Conservation (phyloP, 192 early-diverging fungal genomes). For the Geranomyces michiganensis region DNA sequence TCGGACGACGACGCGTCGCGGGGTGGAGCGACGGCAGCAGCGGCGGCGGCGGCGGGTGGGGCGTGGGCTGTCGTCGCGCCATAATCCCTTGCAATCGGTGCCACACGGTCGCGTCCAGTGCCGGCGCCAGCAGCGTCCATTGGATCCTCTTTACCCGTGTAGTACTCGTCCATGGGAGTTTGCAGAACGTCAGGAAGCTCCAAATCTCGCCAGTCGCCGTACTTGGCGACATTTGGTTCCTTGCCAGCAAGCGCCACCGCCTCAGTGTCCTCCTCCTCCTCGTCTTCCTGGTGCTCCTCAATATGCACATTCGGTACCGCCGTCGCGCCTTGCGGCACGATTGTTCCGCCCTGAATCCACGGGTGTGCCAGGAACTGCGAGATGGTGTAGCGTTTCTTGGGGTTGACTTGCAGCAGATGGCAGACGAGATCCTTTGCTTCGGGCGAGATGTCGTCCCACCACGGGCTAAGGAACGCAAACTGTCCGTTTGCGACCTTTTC, state of each 20-base stretch:
- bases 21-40: background rate
- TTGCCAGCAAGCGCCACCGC: background rate
- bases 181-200: slow-evolving; percentile 12
- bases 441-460: slow-evolving; percentile 88
- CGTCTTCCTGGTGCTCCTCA: background rate
- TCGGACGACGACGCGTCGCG: too few relatives aligned
- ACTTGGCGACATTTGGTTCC: slow-evolving; percentile 3
- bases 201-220: slow-evolving; percentile 21
- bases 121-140: background rate
- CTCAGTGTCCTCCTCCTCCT: background rate
- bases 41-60: background rate
- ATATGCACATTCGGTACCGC: background rate
- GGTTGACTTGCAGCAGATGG: slow-evolving; percentile 49
- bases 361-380: slow-evolving; percentile 36
- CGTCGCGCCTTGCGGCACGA: background rate
- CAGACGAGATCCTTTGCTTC: slow-evolving; percentile 54
- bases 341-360: slow-evolving; percentile 31
- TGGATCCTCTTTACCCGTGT: slow-evolving; percentile 12
- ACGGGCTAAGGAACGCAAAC: slow-evolving; percentile 82
- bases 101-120: background rate
- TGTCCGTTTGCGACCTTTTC: slow-evolving; percentile 85
- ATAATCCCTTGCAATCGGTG: background rate
- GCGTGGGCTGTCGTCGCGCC: background rate
- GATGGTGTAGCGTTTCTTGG: slow-evolving; percentile 41
- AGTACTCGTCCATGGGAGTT: slow-evolving; percentile 25